Evolutionary conservation across 192 early-diverging fungal genomes (phyloP), one percentile per base, ranked within the genome.

Genomic region (Backusella mclennaniae): DNA sequence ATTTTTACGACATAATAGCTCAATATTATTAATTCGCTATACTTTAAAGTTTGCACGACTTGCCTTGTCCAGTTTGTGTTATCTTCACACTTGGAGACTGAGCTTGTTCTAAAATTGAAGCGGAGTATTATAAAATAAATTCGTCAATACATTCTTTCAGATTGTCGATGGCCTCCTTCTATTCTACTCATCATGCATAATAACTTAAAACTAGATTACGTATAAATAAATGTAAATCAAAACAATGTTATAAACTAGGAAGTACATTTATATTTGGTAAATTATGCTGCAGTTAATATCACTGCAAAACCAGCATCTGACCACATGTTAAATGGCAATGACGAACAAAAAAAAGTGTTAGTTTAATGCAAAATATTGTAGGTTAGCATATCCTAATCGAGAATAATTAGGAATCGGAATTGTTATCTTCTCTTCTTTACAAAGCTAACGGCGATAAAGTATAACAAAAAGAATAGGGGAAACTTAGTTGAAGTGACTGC

Each of bases 361-460:
- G 56, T 29, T 63, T 63, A 26, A 63, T 63, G 23, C 23, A 26
- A 63, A 26, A 29, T 11, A 49, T 49, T 63, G 9, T 63, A 63
- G 56, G 4, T 63, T 63, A 63, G 56, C 26, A 63, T 29, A 29
- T 63, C 56, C 56, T 26, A 29, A 63, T 63, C 56, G 21, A 63
- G 56, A 29, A 63, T 63, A 63, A 63, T 59, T 63, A 63, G 56
- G 26, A 63, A 63, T 29, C 56, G 23, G 26, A 63, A 63, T 63
- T 63, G 9, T 0, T 23, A 11, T 12, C 26, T 17, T 33, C 23
- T 36, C 26, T 63, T 59, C 26, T 29, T 63, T 63, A 63, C 0
- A 14, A 44, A 44, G 42, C 4, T 44, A 44, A 44, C 42, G 42
- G 42, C 42, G 8, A 14, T 12, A 23, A 63, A 29, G 23, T 63